phyloP scores from a whole-genome alignment of 208 protist genomes.

The Chromosphaera perkinsii region DNA sequence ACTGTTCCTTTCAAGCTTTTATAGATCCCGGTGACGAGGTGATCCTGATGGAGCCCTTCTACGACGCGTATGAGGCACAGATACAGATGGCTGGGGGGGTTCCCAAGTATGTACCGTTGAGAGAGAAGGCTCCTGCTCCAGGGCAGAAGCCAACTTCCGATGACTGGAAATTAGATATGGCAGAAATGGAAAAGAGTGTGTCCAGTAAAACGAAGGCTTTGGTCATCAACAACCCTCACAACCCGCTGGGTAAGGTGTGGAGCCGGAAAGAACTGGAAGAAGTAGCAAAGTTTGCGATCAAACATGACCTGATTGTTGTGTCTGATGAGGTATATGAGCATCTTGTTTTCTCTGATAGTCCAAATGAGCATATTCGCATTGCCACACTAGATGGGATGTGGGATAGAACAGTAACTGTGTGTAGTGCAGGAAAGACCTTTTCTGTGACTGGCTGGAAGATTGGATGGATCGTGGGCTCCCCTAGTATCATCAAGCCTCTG shows the following conservation, averaged over 20 bases:
- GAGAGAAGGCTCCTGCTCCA: neutral
- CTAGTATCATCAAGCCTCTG: neutral
- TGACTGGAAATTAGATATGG: conserved; percentile 1
- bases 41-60: conserved; percentile 26
- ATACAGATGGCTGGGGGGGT: neutral
- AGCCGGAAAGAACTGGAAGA: neutral
- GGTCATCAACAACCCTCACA: conserved; percentile 21
- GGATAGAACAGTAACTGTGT: conserved; percentile 6
- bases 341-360: conserved; percentile 1
- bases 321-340: conserved; percentile 27
- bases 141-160: neutral
- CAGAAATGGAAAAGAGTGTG: neutral
- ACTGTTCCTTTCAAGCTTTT: conserved; percentile 2
- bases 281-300: neutral
- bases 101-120: conserved; percentile 14
- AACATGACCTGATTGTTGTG: conserved; percentile 10
- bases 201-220: conserved; percentile 5
- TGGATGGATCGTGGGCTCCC: conserved; percentile 4
- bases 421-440: conserved; percentile 24
- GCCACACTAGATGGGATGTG: conserved; percentile 18
- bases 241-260: conserved; percentile 7
- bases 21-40: conserved; percentile 23
- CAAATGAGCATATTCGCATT: conserved; percentile 13
- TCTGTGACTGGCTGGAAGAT: conserved; percentile 6
- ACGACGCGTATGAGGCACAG: conserved; percentile 22